Evolutionary conservation across 2,329 filamentous ascomycete species (phyloP).

Genomic region (Tolypocladium ovalisporum): DNA sequence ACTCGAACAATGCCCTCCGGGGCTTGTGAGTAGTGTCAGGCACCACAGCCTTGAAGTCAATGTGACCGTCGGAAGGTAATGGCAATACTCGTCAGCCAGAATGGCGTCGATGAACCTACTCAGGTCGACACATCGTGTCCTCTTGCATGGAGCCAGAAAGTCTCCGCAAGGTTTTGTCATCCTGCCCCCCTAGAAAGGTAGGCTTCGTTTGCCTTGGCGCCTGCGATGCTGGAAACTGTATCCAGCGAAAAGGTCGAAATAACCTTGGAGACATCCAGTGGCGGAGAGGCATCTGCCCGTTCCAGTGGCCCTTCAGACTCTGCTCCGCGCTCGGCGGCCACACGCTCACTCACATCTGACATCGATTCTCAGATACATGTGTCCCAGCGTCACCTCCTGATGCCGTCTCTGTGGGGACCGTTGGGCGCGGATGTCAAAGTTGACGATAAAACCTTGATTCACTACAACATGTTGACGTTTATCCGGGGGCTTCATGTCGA

Average conservation of each 20-base stretch:
- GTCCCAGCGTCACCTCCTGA: background rate
- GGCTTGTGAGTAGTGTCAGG: background rate
- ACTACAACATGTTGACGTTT: no score
- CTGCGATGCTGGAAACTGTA: background rate
- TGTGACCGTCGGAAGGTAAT: background rate
- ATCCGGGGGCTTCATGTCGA: background rate
- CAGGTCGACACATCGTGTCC: background rate
- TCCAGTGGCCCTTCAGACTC: background rate
- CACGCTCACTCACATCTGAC: background rate
- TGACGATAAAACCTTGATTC: no score
- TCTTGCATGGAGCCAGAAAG: background rate
- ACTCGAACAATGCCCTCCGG: background rate
- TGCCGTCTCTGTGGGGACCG: background rate
- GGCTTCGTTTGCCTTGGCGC: background rate
- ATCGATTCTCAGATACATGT: background rate
- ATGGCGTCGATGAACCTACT: background rate
- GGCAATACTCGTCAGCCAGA: background rate
- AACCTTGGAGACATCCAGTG: background rate
- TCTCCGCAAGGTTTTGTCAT: background rate
- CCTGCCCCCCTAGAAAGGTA: background rate
- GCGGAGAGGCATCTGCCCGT: background rate
- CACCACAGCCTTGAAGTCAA: background rate
- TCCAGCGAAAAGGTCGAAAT: background rate
- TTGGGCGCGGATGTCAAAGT: background rate
- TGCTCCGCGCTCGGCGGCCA: no score